phyloP scores from a whole-genome alignment of 306 rosid species.

The Dryas alaskensis region DNA sequence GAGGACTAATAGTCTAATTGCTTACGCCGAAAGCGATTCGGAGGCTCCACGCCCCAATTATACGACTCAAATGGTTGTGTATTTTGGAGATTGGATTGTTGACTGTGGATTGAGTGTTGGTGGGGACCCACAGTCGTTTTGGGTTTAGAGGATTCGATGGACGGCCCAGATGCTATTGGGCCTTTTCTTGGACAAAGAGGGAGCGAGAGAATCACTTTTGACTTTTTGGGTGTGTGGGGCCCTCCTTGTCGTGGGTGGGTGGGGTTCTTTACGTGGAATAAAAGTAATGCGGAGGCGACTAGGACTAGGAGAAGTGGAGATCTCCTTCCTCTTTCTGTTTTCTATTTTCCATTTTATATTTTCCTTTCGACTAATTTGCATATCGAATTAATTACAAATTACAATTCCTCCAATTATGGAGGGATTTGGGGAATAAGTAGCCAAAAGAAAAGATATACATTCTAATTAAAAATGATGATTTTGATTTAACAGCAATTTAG shows the following conservation, averaged over 20 bases:
- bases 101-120: not conserved
- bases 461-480: no score
- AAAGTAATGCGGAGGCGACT: conserved; percentile 14
- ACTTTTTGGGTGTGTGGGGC: conserved; percentile 13
- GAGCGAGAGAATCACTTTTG: conserved; percentile 14
- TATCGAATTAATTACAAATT: not conserved
- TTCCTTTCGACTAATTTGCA: no score
- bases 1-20: not conserved
- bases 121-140: not conserved
- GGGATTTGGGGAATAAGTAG: not conserved
- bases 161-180: not conserved
- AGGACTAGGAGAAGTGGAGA: conserved; percentile 1
- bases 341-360: no score
- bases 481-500: no score
- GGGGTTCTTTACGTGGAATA: conserved; percentile 30
- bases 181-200: not conserved
- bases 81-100: not conserved
- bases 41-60: not conserved
- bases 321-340: not conserved
- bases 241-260: conserved; percentile 17
- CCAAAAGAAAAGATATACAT: not conserved
- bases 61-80: not conserved
- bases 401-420: not conserved
- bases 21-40: conserved; percentile 15
- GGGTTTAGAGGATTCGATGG: not conserved